Base-by-base conservation (phyloP, 2,329 filamentous ascomycete genomes). In the Hypoxylon sp. region DNA sequence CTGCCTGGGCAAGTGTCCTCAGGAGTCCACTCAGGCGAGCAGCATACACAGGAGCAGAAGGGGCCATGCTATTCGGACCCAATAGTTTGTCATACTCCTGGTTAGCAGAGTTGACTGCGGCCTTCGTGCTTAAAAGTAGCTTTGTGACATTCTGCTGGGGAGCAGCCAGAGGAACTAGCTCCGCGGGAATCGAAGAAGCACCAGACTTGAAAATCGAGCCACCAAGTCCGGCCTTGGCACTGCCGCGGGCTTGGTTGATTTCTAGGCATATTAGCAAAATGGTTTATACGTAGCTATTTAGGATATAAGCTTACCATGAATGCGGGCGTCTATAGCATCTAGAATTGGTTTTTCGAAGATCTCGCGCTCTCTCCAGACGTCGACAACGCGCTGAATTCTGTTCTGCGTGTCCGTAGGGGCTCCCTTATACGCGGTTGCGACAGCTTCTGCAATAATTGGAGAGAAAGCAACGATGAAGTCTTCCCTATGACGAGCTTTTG, bases 381-480 rank as follows among this genome's bases (percentile, higher is more conserved):
- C 95, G 2, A 98, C 89, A 0, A 98, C 95, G 33, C 96, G 88
- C 67, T 92, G 88, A 39, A 99, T 85, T 79, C 98, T 98, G 65
- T 88, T 87, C 78, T 98, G 96, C 29, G 97, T 89, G 57, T 99
- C 95, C 39, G 90, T 87, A 6, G 93, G 90, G 1, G 94, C 91
- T 67, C 94, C 94, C 80, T 95, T 97, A 80, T 98, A 99, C 42
- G 96, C 95, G n/a, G 88, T 85, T 13, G 93, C 87, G 9, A 92
- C 91, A n/a, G 94, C 95, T 80, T 99, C 96, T 19, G 93, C 93
- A 70, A 99, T 92, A 73, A 97, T 87, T 3, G 96, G 94, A 50
- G 95, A 92, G 80, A 97, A 98, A 6, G 96, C 95, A 68, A 92
- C 87, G 13, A 98, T 87, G 74, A 99, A 99, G 75, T 99, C 96